A percentile compares a stretch with the other conserved stretches of the same genome.
phyloP scores from a whole-genome alignment of 1,284 basidiomycete species.

The Leccinum solheimii region DNA sequence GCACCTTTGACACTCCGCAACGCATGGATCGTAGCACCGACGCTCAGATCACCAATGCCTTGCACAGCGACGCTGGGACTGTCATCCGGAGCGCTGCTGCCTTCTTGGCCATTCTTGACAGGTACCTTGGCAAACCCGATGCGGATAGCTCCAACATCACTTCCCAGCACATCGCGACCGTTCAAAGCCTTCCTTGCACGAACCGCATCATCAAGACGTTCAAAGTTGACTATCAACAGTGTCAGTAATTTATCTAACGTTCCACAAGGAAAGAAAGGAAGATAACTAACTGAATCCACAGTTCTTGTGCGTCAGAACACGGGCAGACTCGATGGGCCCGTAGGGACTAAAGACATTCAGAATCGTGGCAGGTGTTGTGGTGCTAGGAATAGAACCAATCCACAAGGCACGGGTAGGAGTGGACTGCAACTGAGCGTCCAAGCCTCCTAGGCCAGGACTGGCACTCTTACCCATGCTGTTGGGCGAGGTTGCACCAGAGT shows the following conservation, averaged over 20 bases:
- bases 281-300: constrained; percentile 82
- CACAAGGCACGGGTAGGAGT: constrained; percentile 91
- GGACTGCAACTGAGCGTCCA: constrained; percentile 82
- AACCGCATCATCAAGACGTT: constrained; percentile 94
- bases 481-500: constrained; percentile 64
- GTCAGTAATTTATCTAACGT: constrained; percentile 4
- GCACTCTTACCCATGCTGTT: constrained; percentile 52
- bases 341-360: constrained; percentile 94
- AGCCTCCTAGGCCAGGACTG: constrained; percentile 55
- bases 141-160: constrained; percentile 92
- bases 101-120: constrained; percentile 79
- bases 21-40: constrained; percentile 84
- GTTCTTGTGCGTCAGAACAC: constrained; percentile 96
- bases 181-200: constrained; percentile 93
- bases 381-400: constrained; percentile 94
- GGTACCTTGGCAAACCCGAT: constrained; percentile 97
- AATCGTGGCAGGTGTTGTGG: constrained; percentile 90
- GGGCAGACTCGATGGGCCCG: constrained; percentile 94
- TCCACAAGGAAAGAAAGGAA: background rate
- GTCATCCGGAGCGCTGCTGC: constrained; percentile 59
- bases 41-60: constrained; percentile 77
- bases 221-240: constrained; percentile 80
- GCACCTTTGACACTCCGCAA: constrained; percentile 84
- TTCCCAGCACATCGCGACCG: constrained; percentile 91
- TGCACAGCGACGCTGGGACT: constrained; percentile 65